Base-by-base conservation (phyloP, 495 filamentous ascomycete species). In the Niebla homalea region DNA sequence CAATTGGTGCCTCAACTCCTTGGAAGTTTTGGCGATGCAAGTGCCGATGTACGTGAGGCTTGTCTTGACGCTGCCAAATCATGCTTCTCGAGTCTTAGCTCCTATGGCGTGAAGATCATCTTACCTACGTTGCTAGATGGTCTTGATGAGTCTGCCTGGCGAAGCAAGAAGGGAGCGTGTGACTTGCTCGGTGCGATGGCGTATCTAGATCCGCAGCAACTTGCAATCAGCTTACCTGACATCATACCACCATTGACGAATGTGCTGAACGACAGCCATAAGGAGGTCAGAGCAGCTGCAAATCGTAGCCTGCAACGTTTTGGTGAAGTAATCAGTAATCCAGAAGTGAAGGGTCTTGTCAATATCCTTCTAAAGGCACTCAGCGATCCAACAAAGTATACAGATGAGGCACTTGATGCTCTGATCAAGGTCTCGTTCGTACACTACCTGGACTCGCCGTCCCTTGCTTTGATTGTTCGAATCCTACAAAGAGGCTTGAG, bases 151-250 rank as follows among this genome's bases (percentile, higher is more conserved):
- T 77, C 83, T 26, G 92, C 96, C 62, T 98, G 92, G 92, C 81
- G 92, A 57, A 95, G 87, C 68, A 96, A 98, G 63, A 96, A 94
- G 67, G 92, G 92, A 55, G 92, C 92, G 47, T 97, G 92, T 57
- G 92, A 98, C 59, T 76, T 93, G 10, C 76, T 98, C 18, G 92
- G 92, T 60, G 90, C 90, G 49, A 97, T 97, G 90, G 93, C 92
- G 10, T 97, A 98, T 62, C 76, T 98, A 16, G 89, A 95, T 59
- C 92, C 92, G 5, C 81, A 96, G 50, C 92, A 97, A 60, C 74
- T 98, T 15, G 89, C 92, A 1, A 75, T 83, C 48, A 96, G 89
- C 60, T 67, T 98, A 53, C 93, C 92, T 0, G 87, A 90, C 46
- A 98, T 98, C 52, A 98, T 98, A 55, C 92, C 92, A 20, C 90